Evolutionary conservation across 176 grass and related monocot genomes (phyloP).

Genomic region (Carex kokanica): DNA sequence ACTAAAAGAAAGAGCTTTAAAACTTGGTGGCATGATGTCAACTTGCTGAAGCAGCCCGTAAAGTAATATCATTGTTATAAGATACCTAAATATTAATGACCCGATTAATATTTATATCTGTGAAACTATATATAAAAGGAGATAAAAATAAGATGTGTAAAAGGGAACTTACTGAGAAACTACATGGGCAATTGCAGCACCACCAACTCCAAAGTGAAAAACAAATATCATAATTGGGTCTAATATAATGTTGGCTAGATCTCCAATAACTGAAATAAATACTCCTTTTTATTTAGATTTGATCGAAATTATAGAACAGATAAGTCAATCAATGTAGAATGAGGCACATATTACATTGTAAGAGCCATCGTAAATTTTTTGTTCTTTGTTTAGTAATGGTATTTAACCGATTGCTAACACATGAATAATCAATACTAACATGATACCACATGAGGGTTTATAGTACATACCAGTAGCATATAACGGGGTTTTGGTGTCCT

Average conservation of each 20-base stretch:
- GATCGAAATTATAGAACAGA: background rate
- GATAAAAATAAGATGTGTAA: background rate
- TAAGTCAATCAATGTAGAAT: background rate
- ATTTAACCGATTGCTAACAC: background rate
- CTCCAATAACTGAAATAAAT: constrained; percentile 56
- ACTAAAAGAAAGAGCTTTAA: constrained; percentile 58
- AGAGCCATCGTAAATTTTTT: background rate
- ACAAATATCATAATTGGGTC: constrained; percentile 94
- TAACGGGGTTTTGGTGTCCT: constrained; percentile 86
- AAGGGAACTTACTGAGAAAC: constrained; percentile 77
- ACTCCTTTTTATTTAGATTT: background rate
- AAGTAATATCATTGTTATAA: constrained; percentile 69
- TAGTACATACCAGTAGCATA: constrained; percentile 69
- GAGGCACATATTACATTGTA: background rate
- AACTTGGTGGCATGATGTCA: constrained; percentile 52
- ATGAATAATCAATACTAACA: background rate
- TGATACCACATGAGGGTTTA: background rate
- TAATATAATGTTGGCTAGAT: constrained; percentile 76
- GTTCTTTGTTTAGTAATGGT: background rate
- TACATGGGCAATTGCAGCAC: constrained; percentile 96
- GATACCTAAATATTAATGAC: constrained; percentile 44
- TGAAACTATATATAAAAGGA: background rate
- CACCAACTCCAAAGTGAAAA: constrained; percentile 72
- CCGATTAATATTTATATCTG: background rate
- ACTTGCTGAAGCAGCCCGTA: constrained; percentile 52